Base-by-base conservation (phyloP, 352 stramenopile species). In the Phytophthora pinifolia region DNA sequence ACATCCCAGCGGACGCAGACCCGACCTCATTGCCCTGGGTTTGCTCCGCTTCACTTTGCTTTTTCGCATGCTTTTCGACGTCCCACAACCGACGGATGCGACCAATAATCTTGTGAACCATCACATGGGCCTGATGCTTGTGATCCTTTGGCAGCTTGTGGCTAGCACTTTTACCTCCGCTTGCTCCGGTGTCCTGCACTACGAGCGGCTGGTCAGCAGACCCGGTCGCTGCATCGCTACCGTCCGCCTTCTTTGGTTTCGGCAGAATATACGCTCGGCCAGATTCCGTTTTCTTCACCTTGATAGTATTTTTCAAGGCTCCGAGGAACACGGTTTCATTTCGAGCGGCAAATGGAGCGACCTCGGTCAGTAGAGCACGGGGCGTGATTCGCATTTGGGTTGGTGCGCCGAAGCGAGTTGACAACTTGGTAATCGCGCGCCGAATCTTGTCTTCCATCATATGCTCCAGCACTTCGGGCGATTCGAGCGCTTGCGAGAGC, bases 361-460 rank as follows among this genome's bases (percentile, higher is more conserved):
- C 66, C 32, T 96, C 86, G 54, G 83, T 92, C 15, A 96, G 70
- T 44, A 96, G 64, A 2, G 82, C 81, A 17, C 83, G 83, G 13
- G 84, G 86, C 0, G 79, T 92, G 39, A 94, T 92, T 4, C 86
- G 76, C 82, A 92, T 92, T 31, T 90, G 79, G 22, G 38, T 77
- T 20, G 79, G 79, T 20, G 83, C 64, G 8, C 83, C 83, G 46
- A 90, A 84, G 25, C 86, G 73, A 7, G 80, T 67, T 18, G 82
- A 73, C 33, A 96, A 48, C 57, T 96, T 96, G 2, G 72, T 74
- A 20, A 96, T 83, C 6, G 80, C 79, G 34, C 79, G 74, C 10
- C 70, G 44, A 65, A 96, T 92, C 47, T 90, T 93, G 10, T 93
- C 83, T 59, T 94, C 82, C 83, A 94, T 94, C 58, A 85, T 85